phyloP scores from a whole-genome alignment of 345 rosid species.

The Dimocarpus longan region DNA sequence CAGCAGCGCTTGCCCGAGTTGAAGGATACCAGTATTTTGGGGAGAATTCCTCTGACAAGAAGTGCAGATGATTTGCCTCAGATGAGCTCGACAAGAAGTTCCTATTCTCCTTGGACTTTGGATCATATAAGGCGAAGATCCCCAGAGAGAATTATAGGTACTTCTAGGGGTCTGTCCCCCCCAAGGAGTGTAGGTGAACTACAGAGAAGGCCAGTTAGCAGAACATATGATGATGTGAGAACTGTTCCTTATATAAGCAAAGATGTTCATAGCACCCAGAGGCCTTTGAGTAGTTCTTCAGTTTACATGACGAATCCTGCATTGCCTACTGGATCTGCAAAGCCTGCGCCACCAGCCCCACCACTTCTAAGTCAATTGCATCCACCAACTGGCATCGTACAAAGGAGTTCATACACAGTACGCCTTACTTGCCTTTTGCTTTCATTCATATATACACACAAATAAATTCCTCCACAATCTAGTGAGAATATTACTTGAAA shows the following conservation, averaged over 20 bases:
- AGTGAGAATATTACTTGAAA: background rate
- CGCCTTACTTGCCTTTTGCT: slow-evolving; percentile 22
- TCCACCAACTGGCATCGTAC: slow-evolving; percentile 48
- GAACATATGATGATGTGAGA: slow-evolving; percentile 63
- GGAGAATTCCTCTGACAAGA: slow-evolving; percentile 55
- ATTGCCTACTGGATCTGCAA: slow-evolving; percentile 53
- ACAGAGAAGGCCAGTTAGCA: slow-evolving; percentile 51
- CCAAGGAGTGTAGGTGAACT: slow-evolving; percentile 51
- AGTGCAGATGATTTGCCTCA: slow-evolving; percentile 49
- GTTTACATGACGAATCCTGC: slow-evolving; percentile 54
- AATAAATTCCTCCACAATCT: background rate
- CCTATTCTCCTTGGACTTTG: slow-evolving; percentile 65
- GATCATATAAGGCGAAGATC: slow-evolving; percentile 73
- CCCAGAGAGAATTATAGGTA: slow-evolving; percentile 55
- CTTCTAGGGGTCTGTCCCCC: slow-evolving; percentile 69
- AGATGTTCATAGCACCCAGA: slow-evolving; percentile 55
- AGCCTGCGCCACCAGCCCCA: slow-evolving; percentile 46
- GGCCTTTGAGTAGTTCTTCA: slow-evolving; percentile 45
- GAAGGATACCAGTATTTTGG: slow-evolving; percentile 44
- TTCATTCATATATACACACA: background rate
- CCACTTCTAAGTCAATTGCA: slow-evolving; percentile 52
- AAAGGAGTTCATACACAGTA: slow-evolving; percentile 61
- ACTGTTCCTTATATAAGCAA: slow-evolving; percentile 55
- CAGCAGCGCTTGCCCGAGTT: slow-evolving; percentile 49
- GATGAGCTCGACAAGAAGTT: slow-evolving; percentile 51